Percentiles rank a stretch among this genome's conserved stretches.
Evolutionary conservation across 305 asterid genomes (phyloP).

Genomic region (Rubia occidens): DNA sequence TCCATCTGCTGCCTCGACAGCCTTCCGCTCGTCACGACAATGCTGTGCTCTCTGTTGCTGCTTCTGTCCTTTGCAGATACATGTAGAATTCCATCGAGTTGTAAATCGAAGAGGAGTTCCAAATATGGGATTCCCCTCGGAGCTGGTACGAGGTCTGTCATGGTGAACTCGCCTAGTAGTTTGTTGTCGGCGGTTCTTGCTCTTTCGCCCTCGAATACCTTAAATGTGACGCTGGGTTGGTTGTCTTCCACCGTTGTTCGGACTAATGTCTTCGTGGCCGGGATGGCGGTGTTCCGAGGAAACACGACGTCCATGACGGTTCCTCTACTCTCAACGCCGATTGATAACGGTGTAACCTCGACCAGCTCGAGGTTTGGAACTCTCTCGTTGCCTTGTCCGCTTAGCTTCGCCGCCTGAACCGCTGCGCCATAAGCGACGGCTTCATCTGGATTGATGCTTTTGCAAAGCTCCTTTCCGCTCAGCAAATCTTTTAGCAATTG

Average conservation of each 20-base stretch:
- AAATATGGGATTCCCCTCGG: not conserved
- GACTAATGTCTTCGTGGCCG: not conserved
- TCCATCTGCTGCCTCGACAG: constrained; percentile 1
- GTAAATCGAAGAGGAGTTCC: not conserved
- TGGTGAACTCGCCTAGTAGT: not conserved
- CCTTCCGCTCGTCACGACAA: not conserved
- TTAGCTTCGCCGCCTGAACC: constrained; percentile 14
- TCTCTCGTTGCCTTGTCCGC: not conserved
- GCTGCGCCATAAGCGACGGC: constrained; percentile 24
- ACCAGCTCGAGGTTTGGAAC: constrained; percentile 1
- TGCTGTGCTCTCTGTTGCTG: not conserved
- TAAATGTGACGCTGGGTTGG: not conserved
- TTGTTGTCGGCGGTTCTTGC: constrained; percentile 1
- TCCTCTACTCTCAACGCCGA: not conserved
- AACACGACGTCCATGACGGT: not conserved
- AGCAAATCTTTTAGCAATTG: constrained; percentile 13
- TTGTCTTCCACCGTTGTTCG: not conserved
- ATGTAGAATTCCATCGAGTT: not conserved
- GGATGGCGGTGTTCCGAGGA: constrained; percentile 3
- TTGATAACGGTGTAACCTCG: constrained; percentile 2
- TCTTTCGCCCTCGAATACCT: constrained; percentile 6
- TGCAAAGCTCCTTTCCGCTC: constrained; percentile 21
- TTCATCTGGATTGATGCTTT: constrained; percentile 19
- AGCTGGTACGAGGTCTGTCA: not conserved
- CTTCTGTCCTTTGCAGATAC: not conserved